Evolutionary conservation across 441 rosid species (phyloP).

Genomic region (Gossypium lobatum): DNA sequence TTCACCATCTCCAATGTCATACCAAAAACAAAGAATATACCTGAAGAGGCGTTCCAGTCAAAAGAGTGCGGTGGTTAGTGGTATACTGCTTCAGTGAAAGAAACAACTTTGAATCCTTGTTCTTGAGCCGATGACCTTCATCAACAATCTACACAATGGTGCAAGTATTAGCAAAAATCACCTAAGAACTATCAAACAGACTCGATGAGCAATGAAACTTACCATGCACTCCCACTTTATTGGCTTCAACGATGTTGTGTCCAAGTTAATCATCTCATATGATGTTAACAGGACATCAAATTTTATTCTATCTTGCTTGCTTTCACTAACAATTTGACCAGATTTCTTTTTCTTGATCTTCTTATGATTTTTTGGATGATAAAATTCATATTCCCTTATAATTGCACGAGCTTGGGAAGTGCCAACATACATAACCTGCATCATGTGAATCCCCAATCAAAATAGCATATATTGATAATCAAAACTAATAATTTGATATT

Average conservation of each 20-base stretch:
- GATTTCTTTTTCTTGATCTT: conserved; percentile 89
- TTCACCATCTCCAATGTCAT: neutral
- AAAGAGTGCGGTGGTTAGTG: conserved; percentile 85
- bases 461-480: neutral
- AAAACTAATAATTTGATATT: conserved; percentile 8
- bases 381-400: conserved; percentile 91
- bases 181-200: conserved; percentile 14
- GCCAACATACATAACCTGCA: conserved; percentile 96
- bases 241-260: conserved; percentile 76
- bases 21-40: conserved; percentile 36
- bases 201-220: conserved; percentile 24
- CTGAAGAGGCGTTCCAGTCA: conserved; percentile 99
- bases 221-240: conserved; percentile 99
- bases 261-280: conserved; percentile 96
- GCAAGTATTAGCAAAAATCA: conserved; percentile 14
- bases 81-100: conserved; percentile 77
- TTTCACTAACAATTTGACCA: conserved; percentile 67
- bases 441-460: conserved; percentile 16
- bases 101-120: conserved; percentile 89
- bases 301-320: conserved; percentile 92
- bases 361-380: conserved; percentile 60
- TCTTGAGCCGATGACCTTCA: conserved; percentile 99
- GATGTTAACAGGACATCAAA: conserved; percentile 98
- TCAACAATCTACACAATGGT: conserved; percentile 79
- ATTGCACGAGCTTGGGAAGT: conserved; percentile 79